Conservation (phyloP, 768 basidiomycete genomes). For the Tricholoma saponaceum region DNA sequence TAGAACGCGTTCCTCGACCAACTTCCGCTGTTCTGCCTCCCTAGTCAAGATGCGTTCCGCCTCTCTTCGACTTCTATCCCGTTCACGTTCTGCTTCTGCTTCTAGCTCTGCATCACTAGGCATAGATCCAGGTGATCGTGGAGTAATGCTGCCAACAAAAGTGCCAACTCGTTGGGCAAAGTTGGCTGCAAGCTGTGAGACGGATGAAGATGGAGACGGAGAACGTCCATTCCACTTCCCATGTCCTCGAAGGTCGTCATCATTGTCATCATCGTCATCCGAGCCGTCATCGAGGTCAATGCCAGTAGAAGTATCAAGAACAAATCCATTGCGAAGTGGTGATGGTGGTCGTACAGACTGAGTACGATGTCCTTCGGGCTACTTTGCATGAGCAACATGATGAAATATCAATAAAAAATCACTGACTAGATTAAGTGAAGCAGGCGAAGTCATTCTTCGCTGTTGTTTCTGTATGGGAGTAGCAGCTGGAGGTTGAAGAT, state of each 20-base stretch:
- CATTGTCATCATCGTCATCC: slow-evolving; percentile 39
- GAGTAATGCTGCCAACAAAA: slow-evolving; percentile 52
- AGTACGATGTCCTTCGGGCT: slow-evolving; percentile 38
- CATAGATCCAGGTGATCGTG: slow-evolving; percentile 33
- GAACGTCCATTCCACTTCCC: slow-evolving; percentile 37
- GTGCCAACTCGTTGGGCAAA: slow-evolving; percentile 73
- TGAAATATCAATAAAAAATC: neutral
- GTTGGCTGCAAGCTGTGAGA: slow-evolving; percentile 68
- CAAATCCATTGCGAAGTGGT: slow-evolving; percentile 63
- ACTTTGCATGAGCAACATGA: neutral
- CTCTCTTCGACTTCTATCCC: slow-evolving; percentile 70
- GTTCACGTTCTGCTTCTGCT: slow-evolving; percentile 73
- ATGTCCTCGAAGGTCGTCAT: slow-evolving; percentile 24
- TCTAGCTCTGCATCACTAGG: slow-evolving; percentile 79
- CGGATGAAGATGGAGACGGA: slow-evolving; percentile 65
- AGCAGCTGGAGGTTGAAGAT: slow-evolving; percentile 13
- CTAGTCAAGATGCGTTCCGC: slow-evolving; percentile 71
- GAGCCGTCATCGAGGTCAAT: slow-evolving; percentile 45
- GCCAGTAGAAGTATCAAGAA: slow-evolving; percentile 54
- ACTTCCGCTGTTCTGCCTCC: slow-evolving; percentile 66
- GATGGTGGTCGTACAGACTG: slow-evolving; percentile 58
- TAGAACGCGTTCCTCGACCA: slow-evolving; percentile 70
- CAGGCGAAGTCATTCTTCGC: slow-evolving; percentile 24
- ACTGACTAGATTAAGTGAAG: slow-evolving; percentile 18
- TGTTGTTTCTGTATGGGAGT: slow-evolving; percentile 15